Percentiles rank a stretch among this genome's conserved stretches.
phyloP scores from a whole-genome alignment of 202 grass and related monocot species.

The Tripidium arundinaceum region DNA sequence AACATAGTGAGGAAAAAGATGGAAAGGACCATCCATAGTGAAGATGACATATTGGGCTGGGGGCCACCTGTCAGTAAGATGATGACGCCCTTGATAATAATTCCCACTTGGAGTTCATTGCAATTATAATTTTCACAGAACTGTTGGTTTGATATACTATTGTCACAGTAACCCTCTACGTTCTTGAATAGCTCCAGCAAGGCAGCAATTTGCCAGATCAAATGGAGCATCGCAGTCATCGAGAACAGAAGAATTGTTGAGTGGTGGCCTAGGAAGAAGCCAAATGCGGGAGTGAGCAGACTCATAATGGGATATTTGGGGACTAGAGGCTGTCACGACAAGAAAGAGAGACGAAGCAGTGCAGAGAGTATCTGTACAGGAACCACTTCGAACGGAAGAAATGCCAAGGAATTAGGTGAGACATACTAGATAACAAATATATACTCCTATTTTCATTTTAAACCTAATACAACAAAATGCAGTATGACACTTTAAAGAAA shows the following conservation, averaged over 20 bases:
- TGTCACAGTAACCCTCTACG: neutral
- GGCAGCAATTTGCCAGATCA: neutral
- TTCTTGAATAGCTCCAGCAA: neutral
- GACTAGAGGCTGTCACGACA: neutral
- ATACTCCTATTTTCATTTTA: neutral
- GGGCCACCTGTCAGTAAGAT: neutral
- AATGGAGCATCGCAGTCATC: neutral
- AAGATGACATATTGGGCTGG: neutral
- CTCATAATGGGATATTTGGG: neutral
- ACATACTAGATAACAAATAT: neutral
- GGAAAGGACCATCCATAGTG: neutral
- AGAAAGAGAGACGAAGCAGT: neutral
- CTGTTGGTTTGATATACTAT: neutral
- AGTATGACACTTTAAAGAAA: neutral
- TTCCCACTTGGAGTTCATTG: neutral
- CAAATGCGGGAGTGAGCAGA: neutral
- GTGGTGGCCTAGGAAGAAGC: neutral
- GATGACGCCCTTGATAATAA: neutral
- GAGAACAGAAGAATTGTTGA: neutral
- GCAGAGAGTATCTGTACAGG: neutral
- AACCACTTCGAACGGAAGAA: neutral
- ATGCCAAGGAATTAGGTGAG: neutral
- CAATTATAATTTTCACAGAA: neutral
- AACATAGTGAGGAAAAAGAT: neutral
- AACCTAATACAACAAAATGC: slow-evolving; percentile 1